Evolutionary conservation across 495 filamentous ascomycete species (phyloP).

Genomic region (Tetracladium setigerum): DNA sequence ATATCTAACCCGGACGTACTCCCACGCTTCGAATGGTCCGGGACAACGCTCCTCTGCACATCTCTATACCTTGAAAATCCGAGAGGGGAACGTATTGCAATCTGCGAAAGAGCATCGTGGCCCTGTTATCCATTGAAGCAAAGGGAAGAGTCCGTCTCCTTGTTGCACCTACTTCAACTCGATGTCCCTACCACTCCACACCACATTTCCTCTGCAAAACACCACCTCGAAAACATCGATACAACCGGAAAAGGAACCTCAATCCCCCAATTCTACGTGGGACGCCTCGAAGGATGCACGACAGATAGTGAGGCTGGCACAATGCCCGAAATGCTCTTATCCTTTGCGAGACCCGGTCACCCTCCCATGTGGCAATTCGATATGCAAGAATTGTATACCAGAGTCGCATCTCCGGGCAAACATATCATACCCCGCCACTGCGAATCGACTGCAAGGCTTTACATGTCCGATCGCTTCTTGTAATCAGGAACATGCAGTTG

Average conservation of each 20-base stretch:
- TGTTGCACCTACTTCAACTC: too few species aligned
- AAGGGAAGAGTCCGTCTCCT: too few species aligned
- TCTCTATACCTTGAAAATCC: too few species aligned
- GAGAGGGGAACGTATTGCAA: too few species aligned
- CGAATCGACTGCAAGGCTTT: conserved; percentile 58
- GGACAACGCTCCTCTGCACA: too few species aligned
- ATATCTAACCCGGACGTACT: too few species aligned
- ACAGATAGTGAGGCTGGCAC: conserved; percentile 59
- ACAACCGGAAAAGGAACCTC: conserved; percentile 10
- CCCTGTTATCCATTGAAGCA: too few species aligned
- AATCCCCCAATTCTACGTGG: conserved; percentile 19
- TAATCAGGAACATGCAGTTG: conserved; percentile 60
- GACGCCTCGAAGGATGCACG: conserved; percentile 42
- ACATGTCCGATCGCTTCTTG: conserved; percentile 65
- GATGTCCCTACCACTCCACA: conserved; percentile 5
- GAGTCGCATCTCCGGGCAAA: conserved; percentile 48
- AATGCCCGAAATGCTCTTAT: conserved; percentile 67
- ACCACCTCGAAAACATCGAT: conserved; percentile 2
- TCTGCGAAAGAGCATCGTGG: too few species aligned
- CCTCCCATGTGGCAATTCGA: conserved; percentile 72
- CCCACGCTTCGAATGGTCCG: too few species aligned
- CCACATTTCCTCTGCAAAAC: neutral
- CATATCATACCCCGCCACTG: conserved; percentile 65
- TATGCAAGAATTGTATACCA: conserved; percentile 74
- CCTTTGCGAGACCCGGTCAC: conserved; percentile 63